These are phyloP conservation scores for Komagataella pseudopastoris DNA, from an alignment of 805 yeast genomes.

Conservation along the genomic window DNA sequence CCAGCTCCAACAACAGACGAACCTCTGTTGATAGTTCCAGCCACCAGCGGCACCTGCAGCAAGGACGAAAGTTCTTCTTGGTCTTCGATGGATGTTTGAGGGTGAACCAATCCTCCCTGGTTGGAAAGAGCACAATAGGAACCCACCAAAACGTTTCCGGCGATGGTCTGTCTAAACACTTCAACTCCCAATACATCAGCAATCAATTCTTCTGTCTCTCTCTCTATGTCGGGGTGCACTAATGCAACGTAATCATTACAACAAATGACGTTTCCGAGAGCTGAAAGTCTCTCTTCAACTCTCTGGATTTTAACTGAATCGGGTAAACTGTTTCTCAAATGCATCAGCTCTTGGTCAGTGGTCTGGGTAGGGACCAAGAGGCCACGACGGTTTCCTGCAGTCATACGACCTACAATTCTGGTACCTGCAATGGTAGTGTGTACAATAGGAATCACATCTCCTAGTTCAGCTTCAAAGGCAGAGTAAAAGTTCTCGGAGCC, in stretches of 20 bases:
- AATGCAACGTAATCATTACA: slow-evolving; percentile 98
- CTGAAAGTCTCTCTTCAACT: slow-evolving; percentile 94
- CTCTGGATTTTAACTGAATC: slow-evolving; percentile 93
- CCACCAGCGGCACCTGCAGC: slow-evolving; percentile 94
- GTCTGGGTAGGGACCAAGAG: slow-evolving; percentile 94
- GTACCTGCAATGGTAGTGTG: slow-evolving; percentile 98
- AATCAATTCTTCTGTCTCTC: slow-evolving; percentile 97
- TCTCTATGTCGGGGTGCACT: slow-evolving; percentile 97
- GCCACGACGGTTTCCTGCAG: slow-evolving; percentile 98
- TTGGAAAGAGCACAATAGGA: slow-evolving; percentile 89
- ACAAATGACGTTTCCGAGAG: slow-evolving; percentile 95
- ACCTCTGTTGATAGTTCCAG: slow-evolving; percentile 98
- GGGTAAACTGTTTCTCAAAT: slow-evolving; percentile 90
- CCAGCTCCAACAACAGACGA: slow-evolving; percentile 98
- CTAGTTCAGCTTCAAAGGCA: slow-evolving; percentile 94
- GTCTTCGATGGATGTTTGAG: slow-evolving; percentile 93
- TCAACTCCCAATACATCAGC: slow-evolving; percentile 98
- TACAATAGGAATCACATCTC: slow-evolving; percentile 91
- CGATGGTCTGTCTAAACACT: slow-evolving; percentile 97
- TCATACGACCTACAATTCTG: slow-evolving; percentile 94
- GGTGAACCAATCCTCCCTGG: slow-evolving; percentile 98
- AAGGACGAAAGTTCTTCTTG: slow-evolving; percentile 95
- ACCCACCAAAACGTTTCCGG: slow-evolving; percentile 96
- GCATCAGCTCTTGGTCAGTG: slow-evolving; percentile 96
- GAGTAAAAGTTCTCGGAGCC: slow-evolving; percentile 80